Evolutionary conservation across 495 filamentous ascomycete genomes (phyloP), one percentile per base, ranked within the genome.

Genomic region (Mycothermus thermophilus): DNA sequence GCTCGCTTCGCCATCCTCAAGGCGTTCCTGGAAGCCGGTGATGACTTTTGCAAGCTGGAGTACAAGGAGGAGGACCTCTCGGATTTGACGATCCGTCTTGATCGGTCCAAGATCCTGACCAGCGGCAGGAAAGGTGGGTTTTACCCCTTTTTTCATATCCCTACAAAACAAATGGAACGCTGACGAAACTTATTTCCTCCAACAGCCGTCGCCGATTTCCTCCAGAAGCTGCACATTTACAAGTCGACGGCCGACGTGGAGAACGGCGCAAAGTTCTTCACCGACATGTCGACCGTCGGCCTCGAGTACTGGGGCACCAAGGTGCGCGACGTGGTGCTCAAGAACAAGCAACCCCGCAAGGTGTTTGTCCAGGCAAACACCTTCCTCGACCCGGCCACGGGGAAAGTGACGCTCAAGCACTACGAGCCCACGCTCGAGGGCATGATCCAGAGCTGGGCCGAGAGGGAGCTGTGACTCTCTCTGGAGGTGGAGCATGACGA

Each of bases 331-430:
- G 71, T 81, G 33, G 90, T 95, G 13, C 56, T 95, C 44, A 66
- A 68, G 54, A 83, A 82, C 60, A 93, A 92, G 66, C 77, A 83
- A 44, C 87, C 90, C 23, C 69, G 90, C 37, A 97, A 95, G 67
- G 79, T 94, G 26, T 96, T 93, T 60, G 87, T 97, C 12, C 85
- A 94, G 61, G 84, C 81, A 22, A 97, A 93, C 60, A 95, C 90
- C 6, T 59, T 71, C 27, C 53, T 84, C 30, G 63, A 74, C 12
- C 67, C 77, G 33, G 58, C 57, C 4, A 79, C 77, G 9, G 83
- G 80, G 23, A 69, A 74, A 55, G 83, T 94, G 12, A 70, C 60
- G 14, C 53, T 94, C 55, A 83, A 74, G 60, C 84, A 97, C 59
- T 97, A 97, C 62, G 88, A 93, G 46, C 70, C 85, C 1, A 83